Percentiles rank a stretch among this genome's conserved stretches.
Evolutionary conservation across 108 stramenopile genomes (phyloP).

Genomic region (Stephanodiscus triporus): DNA sequence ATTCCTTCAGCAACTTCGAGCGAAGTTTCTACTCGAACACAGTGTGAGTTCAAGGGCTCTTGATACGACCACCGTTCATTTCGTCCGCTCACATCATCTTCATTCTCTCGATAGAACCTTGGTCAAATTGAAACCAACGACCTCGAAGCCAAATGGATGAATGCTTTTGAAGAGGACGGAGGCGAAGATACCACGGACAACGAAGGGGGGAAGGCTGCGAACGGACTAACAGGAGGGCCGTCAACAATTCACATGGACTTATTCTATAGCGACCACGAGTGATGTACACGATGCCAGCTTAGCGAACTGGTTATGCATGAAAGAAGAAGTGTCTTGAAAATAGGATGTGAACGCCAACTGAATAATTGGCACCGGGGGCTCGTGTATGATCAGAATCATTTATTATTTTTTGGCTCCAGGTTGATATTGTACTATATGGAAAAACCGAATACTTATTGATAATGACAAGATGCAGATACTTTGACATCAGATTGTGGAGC

Average conservation of each 20-base stretch:
- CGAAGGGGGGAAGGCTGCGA: not conserved
- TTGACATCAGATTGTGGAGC: too few species aligned
- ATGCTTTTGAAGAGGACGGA: conserved; percentile 6
- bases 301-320: conserved; percentile 4
- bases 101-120: conserved; percentile 23
- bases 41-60: conserved; percentile 14
- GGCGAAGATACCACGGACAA: not conserved
- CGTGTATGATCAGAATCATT: too few species aligned
- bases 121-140: conserved; percentile 36
- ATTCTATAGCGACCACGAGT: conserved; percentile 24
- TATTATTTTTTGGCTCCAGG: not conserved
- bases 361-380: not conserved
- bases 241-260: conserved; percentile 37
- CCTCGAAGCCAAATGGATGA: conserved; percentile 46
- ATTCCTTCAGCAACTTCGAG: conserved; percentile 18
- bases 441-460: too few species aligned
- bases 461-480: too few species aligned
- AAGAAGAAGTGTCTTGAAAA: not conserved
- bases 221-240: not conserved
- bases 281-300: conserved; percentile 1
- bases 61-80: not conserved
- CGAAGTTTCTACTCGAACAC: conserved; percentile 20
- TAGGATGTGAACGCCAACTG: not conserved
- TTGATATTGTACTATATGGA: not conserved
- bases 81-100: not conserved